Evolutionary conservation across 805 yeast species (phyloP), one percentile per base, ranked within the genome.

Genomic region (Ascoidea asiatica): DNA sequence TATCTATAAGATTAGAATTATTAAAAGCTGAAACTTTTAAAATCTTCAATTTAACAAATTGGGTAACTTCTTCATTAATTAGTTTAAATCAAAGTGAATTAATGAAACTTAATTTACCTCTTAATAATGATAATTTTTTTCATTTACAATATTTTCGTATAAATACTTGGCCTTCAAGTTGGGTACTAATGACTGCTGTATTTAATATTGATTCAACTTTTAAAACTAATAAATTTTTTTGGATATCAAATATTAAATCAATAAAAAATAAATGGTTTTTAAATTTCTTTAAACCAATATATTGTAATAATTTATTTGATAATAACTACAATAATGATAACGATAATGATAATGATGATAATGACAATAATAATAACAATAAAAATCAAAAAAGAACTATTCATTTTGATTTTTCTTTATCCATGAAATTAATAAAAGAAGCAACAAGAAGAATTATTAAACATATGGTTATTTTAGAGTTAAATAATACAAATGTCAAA

Each of bases 1-100:
- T 43, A 5, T 43, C 44, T 19, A 29, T 49, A 21, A 20, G 48
- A 29, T 43, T 49, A 44, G 52, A 49, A 33, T 39, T 47, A 11
- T 39, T 49, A 35, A 22, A 48, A 19, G 50, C 47, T 22, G 52
- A 49, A 43, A 43, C 48, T 13, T 23, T 46, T 17, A 49, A 49
- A 39, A 41, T 49, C n/a, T 42, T 49, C 5, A 41, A 42, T 11
- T 48, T 49, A 3, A 46, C 47, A 21, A 44, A 43, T 11, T 49
- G 52, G 52, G 39, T 37, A 6, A 42, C 40, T 20, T 43, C 48
- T 36, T 42, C 50, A 15, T n/a, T 45, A n/a, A 40, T 49, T 13
- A 37, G 29, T 8, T 21, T 49, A 22, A 42, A 48, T 4, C 17
- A 19, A 7, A 8, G n/a, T 2, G 48, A 47, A 38, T 19, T 47